Evolutionary conservation across 2,329 filamentous ascomycete species (phyloP).

Genomic region (Beauveria asiatica): DNA sequence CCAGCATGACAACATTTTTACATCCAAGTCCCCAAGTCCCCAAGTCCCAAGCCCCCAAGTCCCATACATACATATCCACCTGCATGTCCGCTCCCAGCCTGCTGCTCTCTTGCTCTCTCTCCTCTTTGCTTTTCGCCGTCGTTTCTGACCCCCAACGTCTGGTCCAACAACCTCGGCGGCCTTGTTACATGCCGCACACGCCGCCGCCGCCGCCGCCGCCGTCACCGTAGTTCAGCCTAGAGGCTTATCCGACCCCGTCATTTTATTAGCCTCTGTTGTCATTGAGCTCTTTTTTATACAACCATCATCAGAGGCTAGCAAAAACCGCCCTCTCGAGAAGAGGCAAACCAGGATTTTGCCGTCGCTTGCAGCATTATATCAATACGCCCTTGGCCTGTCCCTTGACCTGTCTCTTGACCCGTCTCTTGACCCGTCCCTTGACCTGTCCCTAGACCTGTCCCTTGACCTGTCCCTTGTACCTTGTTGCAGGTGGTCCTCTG

Average conservation of each 20-base stretch:
- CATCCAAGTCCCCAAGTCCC: background rate
- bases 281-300: background rate
- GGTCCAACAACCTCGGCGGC: background rate
- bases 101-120: constrained; percentile 9
- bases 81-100: constrained; percentile 4
- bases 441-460: background rate
- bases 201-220: background rate
- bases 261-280: background rate
- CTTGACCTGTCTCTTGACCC: background rate
- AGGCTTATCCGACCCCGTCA: background rate
- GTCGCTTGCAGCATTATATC: background rate
- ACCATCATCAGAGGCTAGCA: background rate
- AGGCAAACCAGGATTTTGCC: no score
- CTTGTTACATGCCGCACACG: background rate
- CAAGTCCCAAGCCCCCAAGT: background rate
- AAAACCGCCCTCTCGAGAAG: background rate
- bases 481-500: background rate
- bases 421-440: background rate
- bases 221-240: background rate
- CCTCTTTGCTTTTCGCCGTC: constrained; percentile 12
- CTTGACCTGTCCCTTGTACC: background rate
- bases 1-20: background rate
- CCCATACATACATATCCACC: constrained; percentile 5
- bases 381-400: background rate
- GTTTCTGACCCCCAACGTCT: constrained; percentile 9